Conservation (phyloP, 495 filamentous ascomycete species). For the Choiromyces venosus region DNA sequence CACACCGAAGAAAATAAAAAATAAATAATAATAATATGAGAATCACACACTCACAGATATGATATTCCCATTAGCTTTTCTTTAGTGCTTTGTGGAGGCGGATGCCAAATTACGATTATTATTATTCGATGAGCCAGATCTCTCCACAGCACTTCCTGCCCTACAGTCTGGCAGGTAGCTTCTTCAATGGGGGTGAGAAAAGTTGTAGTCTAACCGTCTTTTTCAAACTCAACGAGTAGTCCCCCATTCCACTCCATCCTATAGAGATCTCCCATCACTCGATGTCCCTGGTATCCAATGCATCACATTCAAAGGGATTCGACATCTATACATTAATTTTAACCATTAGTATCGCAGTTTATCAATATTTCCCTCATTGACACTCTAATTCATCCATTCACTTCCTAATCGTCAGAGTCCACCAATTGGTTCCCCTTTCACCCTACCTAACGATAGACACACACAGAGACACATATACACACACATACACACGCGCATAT, state of each 20-base stretch:
- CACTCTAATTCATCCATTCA: neutral
- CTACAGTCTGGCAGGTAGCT: neutral
- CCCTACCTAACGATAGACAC: neutral
- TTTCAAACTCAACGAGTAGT: neutral
- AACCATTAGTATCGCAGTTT: neutral
- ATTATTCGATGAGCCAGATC: neutral
- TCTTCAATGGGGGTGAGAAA: neutral
- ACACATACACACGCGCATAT: neutral
- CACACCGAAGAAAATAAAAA: slow-evolving; percentile 11
- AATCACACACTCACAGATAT: neutral
- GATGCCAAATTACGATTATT: neutral
- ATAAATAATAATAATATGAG: neutral
- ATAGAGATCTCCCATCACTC: neutral
- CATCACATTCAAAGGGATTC: neutral
- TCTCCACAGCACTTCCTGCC: neutral
- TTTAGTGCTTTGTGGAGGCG: neutral
- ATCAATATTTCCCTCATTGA: neutral
- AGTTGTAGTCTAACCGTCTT: neutral
- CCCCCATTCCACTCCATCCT: neutral
- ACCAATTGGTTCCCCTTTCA: neutral
- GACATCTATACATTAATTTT: neutral
- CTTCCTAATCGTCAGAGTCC: neutral
- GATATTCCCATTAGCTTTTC: neutral
- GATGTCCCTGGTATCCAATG: neutral
- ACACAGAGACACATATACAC: neutral